Evolutionary conservation across 108 stramenopile species (phyloP), one percentile per base, ranked within the genome.

Genomic region (Discostella stelligeroides): DNA sequence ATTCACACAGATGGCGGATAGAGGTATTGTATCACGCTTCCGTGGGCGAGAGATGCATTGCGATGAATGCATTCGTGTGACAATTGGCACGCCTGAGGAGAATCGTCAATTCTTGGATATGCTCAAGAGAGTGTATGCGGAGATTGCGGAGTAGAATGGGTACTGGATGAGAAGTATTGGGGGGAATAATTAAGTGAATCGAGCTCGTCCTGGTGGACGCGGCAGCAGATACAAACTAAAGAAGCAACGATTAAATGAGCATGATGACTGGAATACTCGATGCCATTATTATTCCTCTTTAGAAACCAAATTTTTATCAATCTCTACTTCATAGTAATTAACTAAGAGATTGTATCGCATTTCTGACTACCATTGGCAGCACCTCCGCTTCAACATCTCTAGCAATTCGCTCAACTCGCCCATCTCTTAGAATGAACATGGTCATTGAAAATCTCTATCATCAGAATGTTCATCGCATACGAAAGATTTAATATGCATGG

Each of bases 31-130:
- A 1, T 91, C 88, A 39, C 89, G 96, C 27, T 98, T 85, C 80
- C 92, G 98, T 58, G 98, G 98, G 8, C 86, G 80, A 50, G 95
- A 98, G 74, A 69, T 94, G 73, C 96, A 96, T 66, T 98, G 96
- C 69, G 68, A 82, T 39, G 92, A 96, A 66, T 98, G 98, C 70
- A 86, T 98, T 43, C 90, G 98, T 42, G 86, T 96, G 2, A 97
- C 96, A 42, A 86, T 98, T 54, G 98, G 98, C 34, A 92, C 84
- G 24, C 62, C 72, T 4, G 91, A 91, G 61, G 95, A 98, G 70
- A 98, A 97, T 70, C 54, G 81, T 30, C 69, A 70, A 59, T 94
- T 96, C 51, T 68, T 97, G 72, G 81, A 75, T 17, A 53, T 83
- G 48, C 72, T 98, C 30, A 34, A 74, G 24, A 48, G 53, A 40